A percentile compares a stretch with the other conserved stretches of the same genome.
Conservation (phyloP, 345 rosid genomes). For the Eucalyptus regnans region DNA sequence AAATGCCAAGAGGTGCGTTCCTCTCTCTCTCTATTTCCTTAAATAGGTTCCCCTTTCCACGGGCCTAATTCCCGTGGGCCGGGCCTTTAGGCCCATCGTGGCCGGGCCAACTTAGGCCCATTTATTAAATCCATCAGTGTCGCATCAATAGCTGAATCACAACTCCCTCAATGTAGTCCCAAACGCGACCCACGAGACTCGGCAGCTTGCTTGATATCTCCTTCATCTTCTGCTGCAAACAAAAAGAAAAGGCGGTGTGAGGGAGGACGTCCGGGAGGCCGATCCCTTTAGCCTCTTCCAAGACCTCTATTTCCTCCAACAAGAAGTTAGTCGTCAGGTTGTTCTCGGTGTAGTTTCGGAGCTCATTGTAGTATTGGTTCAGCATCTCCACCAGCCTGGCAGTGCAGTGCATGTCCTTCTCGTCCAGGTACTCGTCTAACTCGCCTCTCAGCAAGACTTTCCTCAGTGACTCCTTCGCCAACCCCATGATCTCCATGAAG, state of each 20-base stretch:
- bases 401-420: conserved; percentile 9
- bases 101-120: no score
- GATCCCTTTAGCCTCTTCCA: conserved; percentile 15
- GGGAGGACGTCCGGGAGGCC: conserved; percentile 18
- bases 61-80: no score
- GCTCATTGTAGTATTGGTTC: neutral
- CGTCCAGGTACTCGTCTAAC: conserved; percentile 19
- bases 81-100: no score
- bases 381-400: conserved; percentile 17
- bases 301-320: conserved; percentile 5
- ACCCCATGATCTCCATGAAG: conserved; percentile 22
- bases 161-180: conserved; percentile 11
- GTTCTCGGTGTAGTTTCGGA: neutral
- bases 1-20: no score
- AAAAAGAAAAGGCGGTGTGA: neutral
- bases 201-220: neutral
- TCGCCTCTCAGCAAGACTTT: conserved; percentile 27
- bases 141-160: neutral
- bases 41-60: no score
- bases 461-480: conserved; percentile 22
- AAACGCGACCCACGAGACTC: neutral
- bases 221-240: conserved; percentile 2
- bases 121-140: no score
- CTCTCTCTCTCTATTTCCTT: no score
- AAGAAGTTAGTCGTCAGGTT: neutral